These are phyloP conservation scores for Chlorella sp. DNA, from an alignment of 139 green algal genomes.

Conservation along the genomic window DNA sequence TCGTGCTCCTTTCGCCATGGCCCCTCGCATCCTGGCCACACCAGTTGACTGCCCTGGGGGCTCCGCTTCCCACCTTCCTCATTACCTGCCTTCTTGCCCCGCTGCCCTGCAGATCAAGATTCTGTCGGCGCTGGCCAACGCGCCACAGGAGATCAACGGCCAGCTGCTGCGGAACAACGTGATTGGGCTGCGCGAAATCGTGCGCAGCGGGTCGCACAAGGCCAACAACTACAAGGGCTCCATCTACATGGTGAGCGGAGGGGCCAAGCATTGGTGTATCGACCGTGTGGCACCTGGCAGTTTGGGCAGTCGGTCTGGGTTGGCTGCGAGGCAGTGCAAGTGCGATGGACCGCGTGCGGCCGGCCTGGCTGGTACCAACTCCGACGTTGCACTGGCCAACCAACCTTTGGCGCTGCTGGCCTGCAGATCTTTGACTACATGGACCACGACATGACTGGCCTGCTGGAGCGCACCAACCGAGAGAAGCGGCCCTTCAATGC, in stretches of 20 bases:
- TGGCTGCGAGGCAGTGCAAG: no score
- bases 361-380: no score
- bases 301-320: no score
- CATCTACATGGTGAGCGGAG: constrained; percentile 95
- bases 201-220: constrained; percentile 83
- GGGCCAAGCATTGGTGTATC: no score
- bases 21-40: background rate
- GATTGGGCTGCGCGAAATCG: constrained; percentile 97
- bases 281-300: no score
- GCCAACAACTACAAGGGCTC: constrained; percentile 63
- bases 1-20: no score
- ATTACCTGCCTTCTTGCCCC: background rate
- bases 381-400: no score
- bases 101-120: constrained; percentile 88
- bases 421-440: constrained; percentile 97
- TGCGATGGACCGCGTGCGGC: no score
- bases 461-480: constrained; percentile 77
- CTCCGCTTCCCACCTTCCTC: background rate
- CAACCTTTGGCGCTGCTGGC: no score
- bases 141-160: background rate
- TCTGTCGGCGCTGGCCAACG: constrained; percentile 73
- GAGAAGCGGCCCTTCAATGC: constrained; percentile 28
- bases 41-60: background rate
- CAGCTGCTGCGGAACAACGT: constrained; percentile 90
- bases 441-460: constrained; percentile 97